These are phyloP conservation scores for Candida ponderosae DNA, from an alignment of 805 yeast species.

Conservation along the genomic window DNA sequence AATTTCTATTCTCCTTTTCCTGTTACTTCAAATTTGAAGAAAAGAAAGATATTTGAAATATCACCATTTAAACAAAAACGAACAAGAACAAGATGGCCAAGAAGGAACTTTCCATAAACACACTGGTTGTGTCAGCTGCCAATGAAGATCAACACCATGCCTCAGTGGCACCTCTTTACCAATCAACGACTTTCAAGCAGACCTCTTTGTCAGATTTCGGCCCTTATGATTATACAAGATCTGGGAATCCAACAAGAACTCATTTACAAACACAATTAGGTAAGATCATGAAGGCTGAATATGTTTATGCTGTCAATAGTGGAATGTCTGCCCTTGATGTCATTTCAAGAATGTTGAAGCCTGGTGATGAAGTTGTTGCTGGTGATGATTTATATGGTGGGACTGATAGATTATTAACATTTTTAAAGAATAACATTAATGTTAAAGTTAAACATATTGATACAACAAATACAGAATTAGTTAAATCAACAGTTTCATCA, in stretches of 20 bases:
- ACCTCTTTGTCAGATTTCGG: constrained; percentile 66
- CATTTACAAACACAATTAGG: constrained; percentile 71
- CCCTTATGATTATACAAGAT: constrained; percentile 78
- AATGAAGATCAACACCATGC: constrained; percentile 67
- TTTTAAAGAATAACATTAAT: constrained; percentile 54
- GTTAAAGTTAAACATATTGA: constrained; percentile 70
- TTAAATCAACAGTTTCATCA: constrained; percentile 45
- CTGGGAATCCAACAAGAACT: constrained; percentile 91
- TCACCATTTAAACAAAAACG: too few relatives aligned
- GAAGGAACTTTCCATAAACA: constrained; percentile 5
- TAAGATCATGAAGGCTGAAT: constrained; percentile 68
- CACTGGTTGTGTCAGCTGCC: constrained; percentile 9
- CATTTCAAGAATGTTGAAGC: constrained; percentile 59
- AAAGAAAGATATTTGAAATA: too few relatives aligned
- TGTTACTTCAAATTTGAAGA: too few relatives aligned
- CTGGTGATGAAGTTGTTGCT: constrained; percentile 88
- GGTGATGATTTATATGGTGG: constrained; percentile 97
- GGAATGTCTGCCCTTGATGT: constrained; percentile 95
- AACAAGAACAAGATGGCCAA: neutral
- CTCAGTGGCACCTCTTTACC: constrained; percentile 83
- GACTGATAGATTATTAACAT: constrained; percentile 76
- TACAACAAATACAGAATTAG: constrained; percentile 62
- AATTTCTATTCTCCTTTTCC: too few relatives aligned
- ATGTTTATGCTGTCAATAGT: constrained; percentile 74
- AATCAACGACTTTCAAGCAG: constrained; percentile 92